Evolutionary conservation across 2,329 filamentous ascomycete genomes (phyloP), one percentile per base, ranked within the genome.

Genomic region (Fusarium penzigii): DNA sequence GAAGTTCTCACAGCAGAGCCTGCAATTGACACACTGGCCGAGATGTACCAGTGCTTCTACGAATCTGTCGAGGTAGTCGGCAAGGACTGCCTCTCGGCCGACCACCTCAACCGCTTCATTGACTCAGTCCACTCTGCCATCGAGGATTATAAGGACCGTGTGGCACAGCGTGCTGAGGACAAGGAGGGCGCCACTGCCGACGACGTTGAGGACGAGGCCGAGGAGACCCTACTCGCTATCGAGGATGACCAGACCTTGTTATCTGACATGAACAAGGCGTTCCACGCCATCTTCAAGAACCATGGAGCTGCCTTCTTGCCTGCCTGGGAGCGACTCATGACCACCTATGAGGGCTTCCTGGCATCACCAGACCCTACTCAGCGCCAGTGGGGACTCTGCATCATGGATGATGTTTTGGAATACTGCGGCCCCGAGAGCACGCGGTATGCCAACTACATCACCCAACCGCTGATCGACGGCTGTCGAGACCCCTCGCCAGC

Each of bases 31-130:
- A 96, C 94, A 0, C 82, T 99, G 43, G 93, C 94, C 2, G 94
- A 97, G 75, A 97, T 99, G 91, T 99, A 97, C 74, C 93, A 97
- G 73, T 99, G 94, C 78, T 99, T 99, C 78, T 99, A 99, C 72
- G 94, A 99, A 72, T 96, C 91, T 25, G 87, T 99, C 8, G 93
- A 97, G 75, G 92, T 97, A 17, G 84, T 96, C 59, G 93, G 93
- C 53, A 90, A 90, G 72, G 86, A 89, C 64, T 93, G 88, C 68
- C 80, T 99, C 43, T 90, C 81, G 6, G 78, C 81, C 39, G 81
- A 87, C 39, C 89, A 96, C 70, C 92, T 99, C 88, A 78, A 81
- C 51, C 84, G 85, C 42, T 99, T 97, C 72, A 93, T 97, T 63
- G 87, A 92, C 58, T 88, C 89, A 1, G 91, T 92, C 43, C 84